These are phyloP conservation scores for Chrysanthemum makinoi DNA, from an alignment of 129 eudicot species.

Conservation along the genomic window DNA sequence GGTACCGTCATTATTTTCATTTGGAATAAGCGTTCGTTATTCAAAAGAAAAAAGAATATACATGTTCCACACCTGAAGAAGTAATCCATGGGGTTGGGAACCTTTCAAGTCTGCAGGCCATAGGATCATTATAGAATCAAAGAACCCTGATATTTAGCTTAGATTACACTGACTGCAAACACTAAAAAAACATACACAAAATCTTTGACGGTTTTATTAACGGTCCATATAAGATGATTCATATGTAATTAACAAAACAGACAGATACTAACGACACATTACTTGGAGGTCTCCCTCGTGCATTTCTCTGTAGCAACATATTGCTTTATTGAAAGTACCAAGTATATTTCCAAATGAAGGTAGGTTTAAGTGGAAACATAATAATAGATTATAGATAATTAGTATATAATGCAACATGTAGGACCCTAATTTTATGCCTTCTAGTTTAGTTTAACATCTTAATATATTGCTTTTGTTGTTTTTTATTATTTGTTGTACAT, in stretches of 20 bases:
- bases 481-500: not conserved
- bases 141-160: not conserved
- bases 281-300: constrained; percentile 8
- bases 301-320: constrained; percentile 11
- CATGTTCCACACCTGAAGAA: no score
- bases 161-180: not conserved
- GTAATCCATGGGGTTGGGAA: no score
- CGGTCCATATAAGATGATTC: constrained; percentile 15
- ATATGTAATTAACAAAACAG: constrained; percentile 20
- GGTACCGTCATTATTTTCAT: no score
- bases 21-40: no score
- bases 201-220: constrained; percentile 12
- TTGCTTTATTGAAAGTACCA: constrained; percentile 12
- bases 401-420: constrained; percentile 11
- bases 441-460: constrained; percentile 4
- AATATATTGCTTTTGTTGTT: constrained; percentile 5
- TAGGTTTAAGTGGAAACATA: constrained; percentile 16
- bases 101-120: constrained; percentile 25
- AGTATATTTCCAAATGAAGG: constrained; percentile 3
- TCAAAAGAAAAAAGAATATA: no score
- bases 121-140: constrained; percentile 6
- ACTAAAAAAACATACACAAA: not conserved
- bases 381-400: constrained; percentile 15
- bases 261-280: constrained; percentile 13
- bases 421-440: constrained; percentile 26